A percentile compares a stretch with the other conserved stretches of the same genome.
These are phyloP conservation scores for Halocafeteria seosinensis DNA, from an alignment of 108 stramenopile species.

Conservation along the genomic window DNA sequence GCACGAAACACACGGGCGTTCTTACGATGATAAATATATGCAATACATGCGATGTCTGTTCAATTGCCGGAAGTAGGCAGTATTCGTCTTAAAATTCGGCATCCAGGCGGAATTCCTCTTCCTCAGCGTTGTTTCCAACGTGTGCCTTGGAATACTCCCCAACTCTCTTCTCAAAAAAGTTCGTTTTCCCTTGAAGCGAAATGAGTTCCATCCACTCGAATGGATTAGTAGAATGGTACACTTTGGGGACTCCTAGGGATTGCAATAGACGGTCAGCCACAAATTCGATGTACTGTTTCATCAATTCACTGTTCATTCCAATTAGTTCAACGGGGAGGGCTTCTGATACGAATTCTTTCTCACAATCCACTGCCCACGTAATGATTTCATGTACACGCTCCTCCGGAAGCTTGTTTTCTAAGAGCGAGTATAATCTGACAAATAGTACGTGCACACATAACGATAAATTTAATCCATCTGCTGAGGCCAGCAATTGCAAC, in stretches of 20 bases:
- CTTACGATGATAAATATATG: too few species aligned
- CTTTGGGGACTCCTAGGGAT: slow-evolving; percentile 59
- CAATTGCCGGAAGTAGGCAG: too few species aligned
- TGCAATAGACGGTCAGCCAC: slow-evolving; percentile 85
- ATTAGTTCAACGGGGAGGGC: slow-evolving; percentile 96
- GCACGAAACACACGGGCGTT: too few species aligned
- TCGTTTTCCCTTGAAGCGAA: slow-evolving; percentile 88
- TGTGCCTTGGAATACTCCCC: slow-evolving; percentile 84
- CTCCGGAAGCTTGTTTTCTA: slow-evolving; percentile 55
- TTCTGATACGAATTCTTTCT: slow-evolving; percentile 89
- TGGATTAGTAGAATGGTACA: slow-evolving; percentile 71
- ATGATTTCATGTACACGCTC: slow-evolving; percentile 60
- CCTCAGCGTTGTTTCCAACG: slow-evolving; percentile 70
- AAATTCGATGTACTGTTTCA: slow-evolving; percentile 98
- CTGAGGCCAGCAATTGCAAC: too few species aligned
- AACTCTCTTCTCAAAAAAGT: slow-evolving; percentile 79
- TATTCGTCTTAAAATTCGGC: too few species aligned
- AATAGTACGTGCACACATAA: too few species aligned
- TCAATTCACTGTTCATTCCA: slow-evolving; percentile 91
- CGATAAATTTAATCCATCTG: too few species aligned
- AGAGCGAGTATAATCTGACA: slow-evolving; percentile 83
- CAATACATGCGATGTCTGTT: too few species aligned
- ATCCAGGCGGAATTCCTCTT: too few species aligned
- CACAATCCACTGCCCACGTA: slow-evolving; percentile 73
- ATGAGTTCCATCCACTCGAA: slow-evolving; percentile 99